Base-by-base conservation (phyloP, 176 grass and related monocot genomes). In the Elymus sibiricus region DNA sequence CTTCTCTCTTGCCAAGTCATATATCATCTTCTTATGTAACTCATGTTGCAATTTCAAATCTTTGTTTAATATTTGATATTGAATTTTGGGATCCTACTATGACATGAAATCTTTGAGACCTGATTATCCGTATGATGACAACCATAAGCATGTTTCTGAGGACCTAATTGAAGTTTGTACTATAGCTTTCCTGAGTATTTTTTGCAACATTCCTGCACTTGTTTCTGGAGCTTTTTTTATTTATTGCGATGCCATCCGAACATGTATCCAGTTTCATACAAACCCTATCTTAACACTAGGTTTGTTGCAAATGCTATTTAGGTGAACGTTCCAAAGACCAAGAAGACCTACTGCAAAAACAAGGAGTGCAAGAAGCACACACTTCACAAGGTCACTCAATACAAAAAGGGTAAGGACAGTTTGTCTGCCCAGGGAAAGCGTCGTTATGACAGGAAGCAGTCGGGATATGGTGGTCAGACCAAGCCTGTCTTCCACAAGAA, bases 401-500 rank as follows among this genome's bases (percentile, higher is more conserved):
- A 95, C 85, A 95, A 98, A 84, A 98, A 98, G 85, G 96, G 96
- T 26, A 98, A 95, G 83, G 93, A 98, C 65, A 98, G 93, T 55
- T 85, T 94, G 24, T 95, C 95, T 79, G 93, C 87, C 44, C 95
- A 98, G 68, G 95, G 95, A 74, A 98, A 98, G 80, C 93, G 91
- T 8, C 95, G 95, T 84, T 98, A 98, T 78, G 95, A 97, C 84
- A 89, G 90, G 32, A 97, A 97, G 81, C 92, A 97, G 69, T 97
- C 95, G 4, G 95, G 95, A 44, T 95, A 97, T 91, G 92, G 95
- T 95, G 95, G 95, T 78, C 90, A 97, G 82, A 97, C 95, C 25
- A 97, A 97, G 87, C 95, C 92, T 2, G 95, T 97, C 65, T 97
- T 95, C 85, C 95, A 98, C 89, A 98, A 98, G 87, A 98, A 98